phyloP scores from a whole-genome alignment of 1,284 basidiomycete species.

The Pseudozyma sp. region DNA sequence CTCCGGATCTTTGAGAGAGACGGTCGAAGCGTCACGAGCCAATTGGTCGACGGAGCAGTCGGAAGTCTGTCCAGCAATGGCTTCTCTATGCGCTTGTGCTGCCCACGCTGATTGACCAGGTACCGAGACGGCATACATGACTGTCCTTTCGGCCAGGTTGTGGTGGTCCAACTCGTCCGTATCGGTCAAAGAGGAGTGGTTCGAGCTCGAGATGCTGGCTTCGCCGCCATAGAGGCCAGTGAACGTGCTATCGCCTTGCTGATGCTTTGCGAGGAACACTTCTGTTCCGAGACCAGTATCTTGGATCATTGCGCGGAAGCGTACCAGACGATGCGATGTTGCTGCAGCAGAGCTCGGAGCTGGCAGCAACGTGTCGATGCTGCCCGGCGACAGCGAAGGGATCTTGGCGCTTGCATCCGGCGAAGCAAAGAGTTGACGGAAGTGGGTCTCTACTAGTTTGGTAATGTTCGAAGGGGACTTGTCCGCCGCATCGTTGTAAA shows the following conservation, averaged over 20 bases:
- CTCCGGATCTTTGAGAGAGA: conserved; percentile 22
- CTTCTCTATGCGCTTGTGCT: conserved; percentile 29
- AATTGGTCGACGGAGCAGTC: conserved; percentile 10
- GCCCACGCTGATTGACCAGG: conserved; percentile 67
- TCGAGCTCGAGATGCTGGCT: conserved; percentile 5
- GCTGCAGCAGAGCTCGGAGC: background rate
- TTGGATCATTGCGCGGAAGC: conserved; percentile 69
- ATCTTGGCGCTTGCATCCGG: conserved; percentile 45
- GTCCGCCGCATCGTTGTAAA: conserved; percentile 36
- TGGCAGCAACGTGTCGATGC: conserved; percentile 23
- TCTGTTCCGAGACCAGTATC: conserved; percentile 68
- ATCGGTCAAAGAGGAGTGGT: conserved; percentile 5
- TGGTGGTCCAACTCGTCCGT: conserved; percentile 49
- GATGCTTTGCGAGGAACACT: conserved; percentile 60
- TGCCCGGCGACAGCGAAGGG: conserved; percentile 30
- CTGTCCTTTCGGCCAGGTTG: conserved; percentile 64
- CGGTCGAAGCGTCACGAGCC: conserved; percentile 13
- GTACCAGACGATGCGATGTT: conserved; percentile 60
- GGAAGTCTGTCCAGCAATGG: background rate
- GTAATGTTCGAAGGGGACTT: conserved; percentile 36
- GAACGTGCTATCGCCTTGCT: conserved; percentile 41
- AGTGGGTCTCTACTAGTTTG: conserved; percentile 43
- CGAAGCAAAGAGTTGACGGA: conserved; percentile 36
- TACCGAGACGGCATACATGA: conserved; percentile 65
- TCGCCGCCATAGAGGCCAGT: conserved; percentile 51